Percentiles rank a stretch among this genome's conserved stretches.
These are phyloP conservation scores for Leonotis leonurus DNA, from an alignment of 257 asterid genomes.

Conservation along the genomic window DNA sequence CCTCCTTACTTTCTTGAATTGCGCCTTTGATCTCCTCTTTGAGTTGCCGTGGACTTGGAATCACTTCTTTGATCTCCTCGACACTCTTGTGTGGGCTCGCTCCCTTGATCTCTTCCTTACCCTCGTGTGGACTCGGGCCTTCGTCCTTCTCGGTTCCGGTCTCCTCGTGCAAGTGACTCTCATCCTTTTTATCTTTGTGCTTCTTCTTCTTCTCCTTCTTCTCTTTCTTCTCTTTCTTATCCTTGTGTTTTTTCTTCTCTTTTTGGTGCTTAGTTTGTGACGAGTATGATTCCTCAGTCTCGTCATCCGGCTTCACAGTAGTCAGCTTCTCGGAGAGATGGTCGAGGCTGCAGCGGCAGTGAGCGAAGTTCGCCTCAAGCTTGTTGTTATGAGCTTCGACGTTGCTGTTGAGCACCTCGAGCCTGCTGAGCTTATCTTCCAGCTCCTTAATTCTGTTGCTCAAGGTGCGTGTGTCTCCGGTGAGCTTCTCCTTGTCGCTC, in stretches of 20 bases:
- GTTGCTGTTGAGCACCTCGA: slow-evolving; percentile 45
- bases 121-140: background rate
- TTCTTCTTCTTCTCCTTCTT: slow-evolving; percentile 12
- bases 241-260: background rate
- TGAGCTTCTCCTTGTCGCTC: slow-evolving; percentile 36
- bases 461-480: slow-evolving; percentile 26
- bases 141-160: too few species aligned
- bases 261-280: slow-evolving; percentile 6
- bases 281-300: slow-evolving; percentile 14
- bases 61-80: background rate
- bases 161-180: background rate
- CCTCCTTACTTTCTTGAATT: too few species aligned
- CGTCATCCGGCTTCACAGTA: slow-evolving; percentile 55
- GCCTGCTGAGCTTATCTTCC: slow-evolving; percentile 51
- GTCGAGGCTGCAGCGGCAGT: slow-evolving; percentile 49
- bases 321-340: slow-evolving; percentile 55
- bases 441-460: slow-evolving; percentile 42
- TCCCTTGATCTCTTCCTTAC: background rate
- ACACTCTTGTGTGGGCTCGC: background rate
- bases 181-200: background rate
- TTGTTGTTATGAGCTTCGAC: slow-evolving; percentile 49
- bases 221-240: background rate
- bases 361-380: slow-evolving; percentile 44
- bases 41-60: background rate
- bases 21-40: too few species aligned